Evolutionary conservation across 345 rosid genomes (phyloP).

Genomic region (Nasturtium officinale): DNA sequence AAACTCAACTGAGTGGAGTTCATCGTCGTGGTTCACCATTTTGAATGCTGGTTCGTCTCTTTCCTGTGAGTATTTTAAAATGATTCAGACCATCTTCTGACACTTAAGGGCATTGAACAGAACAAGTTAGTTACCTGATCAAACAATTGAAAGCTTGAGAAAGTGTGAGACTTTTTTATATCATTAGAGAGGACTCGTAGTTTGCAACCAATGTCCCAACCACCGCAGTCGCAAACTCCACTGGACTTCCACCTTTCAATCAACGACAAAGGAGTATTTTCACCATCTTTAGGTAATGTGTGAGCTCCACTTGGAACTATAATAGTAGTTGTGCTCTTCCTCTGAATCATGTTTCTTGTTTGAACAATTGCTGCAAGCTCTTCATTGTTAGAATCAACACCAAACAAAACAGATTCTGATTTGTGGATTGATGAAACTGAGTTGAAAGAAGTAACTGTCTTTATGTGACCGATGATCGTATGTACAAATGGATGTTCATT

Average conservation of each 20-base stretch:
- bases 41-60: conserved; percentile 54
- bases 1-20: conserved; percentile 69
- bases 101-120: neutral
- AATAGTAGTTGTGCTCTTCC: conserved; percentile 41
- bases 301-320: conserved; percentile 83
- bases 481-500: conserved; percentile 57
- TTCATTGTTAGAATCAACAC: conserved; percentile 44
- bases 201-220: conserved; percentile 95
- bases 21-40: conserved; percentile 56
- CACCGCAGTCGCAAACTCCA: conserved; percentile 92
- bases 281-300: conserved; percentile 62
- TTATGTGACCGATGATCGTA: conserved; percentile 66
- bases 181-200: conserved; percentile 53
- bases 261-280: conserved; percentile 59
- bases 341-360: conserved; percentile 37
- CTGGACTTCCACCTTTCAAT: conserved; percentile 73
- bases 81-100: neutral
- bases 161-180: conserved; percentile 31
- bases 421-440: conserved; percentile 37
- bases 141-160: conserved; percentile 54
- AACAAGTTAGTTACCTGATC: conserved; percentile 54
- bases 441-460: conserved; percentile 40
- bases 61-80: conserved; percentile 23
- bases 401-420: conserved; percentile 68
- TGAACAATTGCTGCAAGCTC: conserved; percentile 77